Evolutionary conservation across 352 stramenopile genomes (phyloP).

Genomic region (Phytopythium chamaehyphon): DNA sequence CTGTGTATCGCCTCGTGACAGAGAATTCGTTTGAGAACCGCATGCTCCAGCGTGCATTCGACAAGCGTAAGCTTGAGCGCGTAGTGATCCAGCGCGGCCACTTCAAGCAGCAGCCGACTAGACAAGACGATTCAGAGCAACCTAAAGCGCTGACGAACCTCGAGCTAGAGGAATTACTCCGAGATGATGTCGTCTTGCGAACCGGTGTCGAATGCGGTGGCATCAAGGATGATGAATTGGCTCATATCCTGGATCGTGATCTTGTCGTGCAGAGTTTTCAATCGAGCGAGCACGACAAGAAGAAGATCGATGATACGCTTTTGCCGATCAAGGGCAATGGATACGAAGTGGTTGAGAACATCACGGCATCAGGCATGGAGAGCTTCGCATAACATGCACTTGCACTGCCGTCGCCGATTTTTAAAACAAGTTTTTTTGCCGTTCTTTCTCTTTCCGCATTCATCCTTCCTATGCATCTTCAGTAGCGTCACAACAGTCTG

Average conservation of each 20-base stretch:
- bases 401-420: not conserved
- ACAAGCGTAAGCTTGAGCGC: conserved; percentile 90
- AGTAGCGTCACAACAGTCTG: no score
- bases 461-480: no score
- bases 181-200: conserved; percentile 71
- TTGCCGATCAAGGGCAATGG: conserved; percentile 54
- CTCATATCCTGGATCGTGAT: conserved; percentile 59
- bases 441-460: no score
- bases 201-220: conserved; percentile 68
- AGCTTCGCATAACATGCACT: conserved; percentile 41
- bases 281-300: conserved; percentile 12
- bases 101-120: conserved; percentile 51
- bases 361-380: conserved; percentile 53
- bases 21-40: conserved; percentile 94
- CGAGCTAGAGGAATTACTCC: conserved; percentile 70
- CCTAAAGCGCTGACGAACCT: conserved; percentile 56
- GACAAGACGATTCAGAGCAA: conserved; percentile 19
- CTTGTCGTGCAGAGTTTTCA: conserved; percentile 75
- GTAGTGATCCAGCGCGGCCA: conserved; percentile 85
- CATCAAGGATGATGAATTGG: conserved; percentile 61
- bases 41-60: conserved; percentile 89
- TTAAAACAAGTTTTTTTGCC: no score
- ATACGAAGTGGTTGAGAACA: conserved; percentile 78
- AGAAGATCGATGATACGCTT: conserved; percentile 11
- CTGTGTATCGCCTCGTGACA: conserved; percentile 92